Evolutionary conservation across 2,329 filamentous ascomycete genomes (phyloP), one percentile per base, ranked within the genome.

Genomic region (Monosporascus sp.): DNA sequence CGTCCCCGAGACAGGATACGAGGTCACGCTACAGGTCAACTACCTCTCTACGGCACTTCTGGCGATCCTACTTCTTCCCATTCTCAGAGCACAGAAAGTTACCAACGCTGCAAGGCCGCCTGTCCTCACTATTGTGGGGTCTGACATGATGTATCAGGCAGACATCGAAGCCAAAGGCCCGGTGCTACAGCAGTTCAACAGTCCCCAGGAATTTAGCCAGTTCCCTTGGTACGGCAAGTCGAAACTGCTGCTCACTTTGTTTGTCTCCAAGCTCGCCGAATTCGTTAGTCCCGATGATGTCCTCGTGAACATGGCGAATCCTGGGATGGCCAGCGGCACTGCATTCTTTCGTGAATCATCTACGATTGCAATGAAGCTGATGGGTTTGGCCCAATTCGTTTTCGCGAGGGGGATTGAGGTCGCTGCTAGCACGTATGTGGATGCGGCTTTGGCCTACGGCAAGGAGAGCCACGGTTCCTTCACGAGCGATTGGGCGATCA

Each of bases 1-100:
- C 5, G 53, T 59, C 22, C 50, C 64, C 22, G 53, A 53, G 8
- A 73, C 67, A 1, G 67, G 73, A 3, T 70, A 75, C 51, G 72
- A 77, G 54, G 62, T 67, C 17, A 66, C 62, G 15, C 54, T 77
- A 20, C 74, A 77, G 53, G 68, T 74, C 57, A 72, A 73, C 54
- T 70, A 70, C 50, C 57, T 73, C 5, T 71, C 70, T 0, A 72
- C 69, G 0, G 57, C 57, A 0, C 57, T 72, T 0, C 62, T 74
- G 14, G 55, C 63, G 2, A 61, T 71, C 5, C 58, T 71, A 0
- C 58, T 72, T 3, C 56, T 70, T 1, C 67, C 69, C 2, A 48
- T 66, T 4, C 47, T 69, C 5, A 62, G 62, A 48, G 41, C 55
- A 8, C 60, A 53, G 37, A 50, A 38, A 5, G 8, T 11, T 11